Conservation (phyloP, 768 basidiomycete species). For the Calocybe indica region DNA sequence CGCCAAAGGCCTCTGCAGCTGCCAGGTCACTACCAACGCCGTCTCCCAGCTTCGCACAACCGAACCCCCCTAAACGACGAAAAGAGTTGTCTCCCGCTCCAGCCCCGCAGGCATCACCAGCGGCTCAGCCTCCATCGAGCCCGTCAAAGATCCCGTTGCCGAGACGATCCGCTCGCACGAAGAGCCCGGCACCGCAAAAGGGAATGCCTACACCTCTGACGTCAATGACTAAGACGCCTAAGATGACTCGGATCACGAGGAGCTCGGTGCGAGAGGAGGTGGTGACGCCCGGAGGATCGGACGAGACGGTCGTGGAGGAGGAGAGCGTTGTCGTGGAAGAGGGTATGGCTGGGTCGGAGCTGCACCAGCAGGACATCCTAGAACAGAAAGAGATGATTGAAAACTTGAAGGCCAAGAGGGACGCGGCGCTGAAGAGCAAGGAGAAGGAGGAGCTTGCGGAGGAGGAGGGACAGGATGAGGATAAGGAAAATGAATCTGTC, state of each 20-base stretch:
- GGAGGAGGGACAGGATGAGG: constrained; percentile 49
- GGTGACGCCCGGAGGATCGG: constrained; percentile 45
- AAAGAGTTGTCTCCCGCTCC: constrained; percentile 54
- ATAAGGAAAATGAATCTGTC: constrained; percentile 21
- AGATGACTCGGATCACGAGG: constrained; percentile 22
- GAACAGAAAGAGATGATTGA: constrained; percentile 78
- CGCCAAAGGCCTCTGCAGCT: constrained; percentile 13
- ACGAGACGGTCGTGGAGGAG: constrained; percentile 63
- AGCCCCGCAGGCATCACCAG: constrained; percentile 24
- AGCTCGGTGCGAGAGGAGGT: constrained; percentile 28
- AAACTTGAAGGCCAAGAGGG: constrained; percentile 61
- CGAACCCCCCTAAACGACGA: constrained; percentile 55
- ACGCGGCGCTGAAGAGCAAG: constrained; percentile 22
- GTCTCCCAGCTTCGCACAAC: constrained; percentile 29
- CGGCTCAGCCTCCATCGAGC: constrained; percentile 5
- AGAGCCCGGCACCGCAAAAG: constrained; percentile 33
- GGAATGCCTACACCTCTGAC: constrained; percentile 25
- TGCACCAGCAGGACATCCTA: constrained; percentile 63
- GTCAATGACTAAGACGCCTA: constrained; percentile 31
- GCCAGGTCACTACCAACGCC: constrained; percentile 33
- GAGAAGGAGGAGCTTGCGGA: constrained; percentile 18
- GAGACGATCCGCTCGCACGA: constrained; percentile 33
- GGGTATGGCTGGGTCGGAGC: constrained; percentile 48
- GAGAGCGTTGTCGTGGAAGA: constrained; percentile 51
- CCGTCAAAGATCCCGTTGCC: constrained; percentile 2